Base-by-base conservation (phyloP, 345 rosid species). In the Acer campestre region DNA sequence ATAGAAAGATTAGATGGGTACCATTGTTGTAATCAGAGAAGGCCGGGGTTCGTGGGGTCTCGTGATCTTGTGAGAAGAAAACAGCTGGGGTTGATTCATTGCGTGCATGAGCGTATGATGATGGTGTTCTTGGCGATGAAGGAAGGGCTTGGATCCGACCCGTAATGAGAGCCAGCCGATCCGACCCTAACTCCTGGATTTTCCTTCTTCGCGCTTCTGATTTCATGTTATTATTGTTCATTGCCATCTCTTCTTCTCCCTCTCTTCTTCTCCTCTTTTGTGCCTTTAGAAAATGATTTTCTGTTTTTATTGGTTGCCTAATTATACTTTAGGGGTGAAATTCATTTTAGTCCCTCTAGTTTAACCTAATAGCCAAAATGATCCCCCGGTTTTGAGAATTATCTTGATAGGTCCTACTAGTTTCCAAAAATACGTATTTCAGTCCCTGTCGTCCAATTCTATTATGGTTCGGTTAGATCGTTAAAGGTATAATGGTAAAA, bases 91-190 rank as follows among this genome's bases (percentile, higher is more conserved):
- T 17, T 35, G 75, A 58, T 59, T 72, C 48, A 61, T 56, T 72
- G 61, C 35, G 53, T n/a, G 40, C 56, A 42, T 12, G 76, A 10
- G 13, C 14, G 49, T 22, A 9, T 38, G 9, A 35, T 22, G 72
- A 8, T 25, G 79, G 48, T 35, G 74, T 20, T 23, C 74, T 65
- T 38, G 75, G 71, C 0, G 79, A 69, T 22, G 77, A 29, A n/a
- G 79, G 81, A 22, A 78, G 73, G 17, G 67, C 38, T 4, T 73
- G 72, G 77, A 72, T 61, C 61, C 75, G 78, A 46, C 83, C 84
- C n/a, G 86, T 79, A 63, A 83, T 80, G 83, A 85, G 79, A 64
- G 88, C 86, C 31, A 85, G 68, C 16, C 88, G 86, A 67, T 85
- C 86, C 2, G 83, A 44, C 5, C 88, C 84, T 71, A 80, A 72